Evolutionary conservation across 768 basidiomycete species (phyloP).

Genomic region (Cytidiella melzeri): DNA sequence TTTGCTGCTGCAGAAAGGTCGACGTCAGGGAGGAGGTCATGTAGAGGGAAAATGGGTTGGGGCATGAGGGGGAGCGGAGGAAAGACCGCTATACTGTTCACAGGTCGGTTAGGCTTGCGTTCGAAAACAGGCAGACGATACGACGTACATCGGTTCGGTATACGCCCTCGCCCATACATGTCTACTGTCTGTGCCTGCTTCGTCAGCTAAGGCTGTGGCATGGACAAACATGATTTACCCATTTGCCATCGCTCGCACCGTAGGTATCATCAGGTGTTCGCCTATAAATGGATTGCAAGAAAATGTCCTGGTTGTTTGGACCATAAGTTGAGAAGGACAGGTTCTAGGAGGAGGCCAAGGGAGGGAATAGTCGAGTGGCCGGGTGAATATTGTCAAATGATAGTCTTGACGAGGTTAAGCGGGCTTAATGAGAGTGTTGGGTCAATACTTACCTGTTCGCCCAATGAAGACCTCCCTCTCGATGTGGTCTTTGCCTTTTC

Average conservation of each 20-base stretch:
- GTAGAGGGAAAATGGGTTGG: constrained; percentile 68
- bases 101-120: neutral
- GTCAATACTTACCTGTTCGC: constrained; percentile 45
- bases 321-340: constrained; percentile 90
- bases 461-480: constrained; percentile 58
- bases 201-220: constrained; percentile 22
- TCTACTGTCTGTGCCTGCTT: constrained; percentile 31
- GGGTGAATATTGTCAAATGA: constrained; percentile 76
- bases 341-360: constrained; percentile 57
- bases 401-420: constrained; percentile 59
- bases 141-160: constrained; percentile 58
- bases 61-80: constrained; percentile 37
- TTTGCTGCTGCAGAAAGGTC: constrained; percentile 26
- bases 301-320: constrained; percentile 81
- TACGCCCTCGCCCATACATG: constrained; percentile 59
- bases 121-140: neutral
- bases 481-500: constrained; percentile 18
- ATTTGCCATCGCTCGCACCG: constrained; percentile 71
- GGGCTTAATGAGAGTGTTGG: neutral
- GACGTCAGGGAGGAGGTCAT: constrained; percentile 57
- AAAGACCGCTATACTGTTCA: constrained; percentile 77
- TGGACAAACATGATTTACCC: constrained; percentile 78
- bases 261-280: constrained; percentile 76
- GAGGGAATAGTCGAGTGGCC: constrained; percentile 32
- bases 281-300: constrained; percentile 65